Percentiles rank a stretch among this genome's conserved stretches.
Conservation (phyloP, 225 moss, liverwort and hornwort genomes). For the Takakia lepidozioides region DNA sequence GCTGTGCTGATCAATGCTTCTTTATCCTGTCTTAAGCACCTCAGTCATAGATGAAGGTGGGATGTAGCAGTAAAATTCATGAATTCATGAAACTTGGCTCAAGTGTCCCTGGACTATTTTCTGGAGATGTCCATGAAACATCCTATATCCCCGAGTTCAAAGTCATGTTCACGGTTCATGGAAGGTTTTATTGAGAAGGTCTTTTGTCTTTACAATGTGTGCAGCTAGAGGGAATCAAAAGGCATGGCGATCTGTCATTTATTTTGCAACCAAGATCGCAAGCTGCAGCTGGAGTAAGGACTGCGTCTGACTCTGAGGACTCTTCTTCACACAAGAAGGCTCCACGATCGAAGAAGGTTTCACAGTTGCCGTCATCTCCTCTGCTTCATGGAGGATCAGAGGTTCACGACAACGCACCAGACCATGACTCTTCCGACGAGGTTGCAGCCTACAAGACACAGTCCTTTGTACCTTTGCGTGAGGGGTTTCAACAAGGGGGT, state of each 20-base stretch:
- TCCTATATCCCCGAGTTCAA: no score
- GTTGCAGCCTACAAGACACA: no score
- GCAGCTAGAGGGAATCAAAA: slow-evolving; percentile 86
- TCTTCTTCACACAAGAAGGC: slow-evolving; percentile 72
- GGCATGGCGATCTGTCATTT: slow-evolving; percentile 78
- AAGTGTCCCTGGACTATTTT: no score
- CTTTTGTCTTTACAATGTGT: slow-evolving; percentile 1
- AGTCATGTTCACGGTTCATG: no score
- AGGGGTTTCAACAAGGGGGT: no score
- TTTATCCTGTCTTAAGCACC: background rate
- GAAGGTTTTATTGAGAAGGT: no score
- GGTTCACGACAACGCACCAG: slow-evolving; percentile 5
- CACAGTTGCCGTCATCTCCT: slow-evolving; percentile 39
- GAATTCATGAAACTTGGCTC: no score
- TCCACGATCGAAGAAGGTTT: slow-evolving; percentile 50
- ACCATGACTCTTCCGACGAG: slow-evolving; percentile 9
- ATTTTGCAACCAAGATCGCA: slow-evolving; percentile 64
- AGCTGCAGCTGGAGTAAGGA: slow-evolving; percentile 33
- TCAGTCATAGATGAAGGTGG: no score
- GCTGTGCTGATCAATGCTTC: no score
- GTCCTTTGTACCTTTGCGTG: no score
- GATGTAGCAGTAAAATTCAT: no score
- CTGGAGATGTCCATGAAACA: no score
- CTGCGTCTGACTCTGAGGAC: slow-evolving; percentile 64
- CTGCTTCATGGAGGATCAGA: background rate